These are phyloP conservation scores for Colletotrichum musicola DNA, from an alignment of 2,329 filamentous ascomycete genomes.

Conservation along the genomic window DNA sequence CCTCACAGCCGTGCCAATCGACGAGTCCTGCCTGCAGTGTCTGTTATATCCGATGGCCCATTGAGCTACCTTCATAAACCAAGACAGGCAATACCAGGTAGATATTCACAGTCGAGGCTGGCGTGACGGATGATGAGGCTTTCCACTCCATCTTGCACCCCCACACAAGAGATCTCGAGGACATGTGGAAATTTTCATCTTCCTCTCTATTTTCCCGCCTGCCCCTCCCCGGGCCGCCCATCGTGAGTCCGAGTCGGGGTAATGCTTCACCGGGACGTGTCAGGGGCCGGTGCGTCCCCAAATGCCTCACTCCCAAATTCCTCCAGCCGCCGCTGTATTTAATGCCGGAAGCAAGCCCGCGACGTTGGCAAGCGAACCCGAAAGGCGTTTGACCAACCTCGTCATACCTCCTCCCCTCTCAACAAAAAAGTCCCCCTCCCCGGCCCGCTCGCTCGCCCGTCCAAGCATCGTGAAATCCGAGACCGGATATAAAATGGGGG, in stretches of 20 bases:
- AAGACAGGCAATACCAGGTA: too few relatives aligned
- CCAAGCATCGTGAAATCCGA: conserved; percentile 21
- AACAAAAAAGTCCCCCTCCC: too few relatives aligned
- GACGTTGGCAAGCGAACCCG: neutral
- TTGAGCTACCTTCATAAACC: too few relatives aligned
- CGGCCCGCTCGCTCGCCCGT: too few relatives aligned
- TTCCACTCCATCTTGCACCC: neutral
- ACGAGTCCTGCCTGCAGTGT: neutral
- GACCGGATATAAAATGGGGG: neutral
- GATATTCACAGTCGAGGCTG: too few relatives aligned
- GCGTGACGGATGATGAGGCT: neutral
- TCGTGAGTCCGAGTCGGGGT: conserved; percentile 4
- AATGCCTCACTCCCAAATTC: conserved; percentile 1
- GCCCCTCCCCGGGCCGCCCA: neutral
- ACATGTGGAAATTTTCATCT: conserved; percentile 5
- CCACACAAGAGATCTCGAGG: conserved; percentile 16
- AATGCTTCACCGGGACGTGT: conserved; percentile 6
- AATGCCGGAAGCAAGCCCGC: too few relatives aligned
- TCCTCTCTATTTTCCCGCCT: neutral
- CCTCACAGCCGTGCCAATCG: conserved; percentile 25
- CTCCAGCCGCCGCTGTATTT: too few relatives aligned
- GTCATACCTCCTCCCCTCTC: too few relatives aligned
- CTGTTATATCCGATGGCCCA: conserved; percentile 30
- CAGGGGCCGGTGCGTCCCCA: neutral
- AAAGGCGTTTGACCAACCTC: neutral